Percentiles rank a stretch among this genome's conserved stretches.
phyloP scores from a whole-genome alignment of 1,284 basidiomycete genomes.

The Sporisorium graminicola region DNA sequence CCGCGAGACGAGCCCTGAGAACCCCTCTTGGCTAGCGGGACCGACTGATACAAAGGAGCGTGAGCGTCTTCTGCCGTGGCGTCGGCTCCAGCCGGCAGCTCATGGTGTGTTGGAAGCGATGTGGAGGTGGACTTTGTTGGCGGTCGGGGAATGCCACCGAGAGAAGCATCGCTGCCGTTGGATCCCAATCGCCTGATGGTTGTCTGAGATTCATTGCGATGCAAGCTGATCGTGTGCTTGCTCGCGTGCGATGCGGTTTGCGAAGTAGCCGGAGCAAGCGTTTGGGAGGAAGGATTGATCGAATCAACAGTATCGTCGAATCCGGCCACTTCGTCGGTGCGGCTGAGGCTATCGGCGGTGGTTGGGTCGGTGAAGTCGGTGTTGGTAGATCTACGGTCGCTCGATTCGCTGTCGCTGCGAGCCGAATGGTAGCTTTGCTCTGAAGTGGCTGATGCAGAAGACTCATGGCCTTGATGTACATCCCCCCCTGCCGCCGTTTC shows the following conservation, averaged over 20 bases:
- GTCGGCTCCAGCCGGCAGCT: conserved; percentile 28
- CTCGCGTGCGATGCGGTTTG: conserved; percentile 10
- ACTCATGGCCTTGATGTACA: conserved; percentile 28
- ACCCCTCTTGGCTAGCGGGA: conserved; percentile 43
- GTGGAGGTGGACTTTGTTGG: conserved; percentile 32
- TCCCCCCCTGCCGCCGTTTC: neutral
- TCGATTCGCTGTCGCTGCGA: conserved; percentile 60
- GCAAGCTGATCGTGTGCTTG: conserved; percentile 40
- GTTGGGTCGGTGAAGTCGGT: conserved; percentile 53
- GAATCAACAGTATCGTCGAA: conserved; percentile 3
- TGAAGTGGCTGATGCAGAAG: conserved; percentile 45
- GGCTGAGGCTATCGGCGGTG: conserved; percentile 44
- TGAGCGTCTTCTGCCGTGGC: conserved; percentile 14
- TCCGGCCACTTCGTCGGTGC: conserved; percentile 16
- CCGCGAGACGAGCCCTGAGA: conserved; percentile 58
- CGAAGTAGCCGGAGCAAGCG: neutral
- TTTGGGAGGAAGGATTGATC: neutral
- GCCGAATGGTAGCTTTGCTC: conserved; percentile 58
- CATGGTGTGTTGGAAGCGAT: conserved; percentile 57
- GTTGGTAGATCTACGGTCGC: conserved; percentile 55
- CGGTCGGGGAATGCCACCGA: conserved; percentile 20
- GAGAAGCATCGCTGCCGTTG: conserved; percentile 53
- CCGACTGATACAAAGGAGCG: conserved; percentile 32
- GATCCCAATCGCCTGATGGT: conserved; percentile 70
- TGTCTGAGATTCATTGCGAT: conserved; percentile 71